A percentile compares a stretch with the other conserved stretches of the same genome.
Conservation (phyloP, 2,329 filamentous ascomycete species). For the Colletotrichum truncatum region DNA sequence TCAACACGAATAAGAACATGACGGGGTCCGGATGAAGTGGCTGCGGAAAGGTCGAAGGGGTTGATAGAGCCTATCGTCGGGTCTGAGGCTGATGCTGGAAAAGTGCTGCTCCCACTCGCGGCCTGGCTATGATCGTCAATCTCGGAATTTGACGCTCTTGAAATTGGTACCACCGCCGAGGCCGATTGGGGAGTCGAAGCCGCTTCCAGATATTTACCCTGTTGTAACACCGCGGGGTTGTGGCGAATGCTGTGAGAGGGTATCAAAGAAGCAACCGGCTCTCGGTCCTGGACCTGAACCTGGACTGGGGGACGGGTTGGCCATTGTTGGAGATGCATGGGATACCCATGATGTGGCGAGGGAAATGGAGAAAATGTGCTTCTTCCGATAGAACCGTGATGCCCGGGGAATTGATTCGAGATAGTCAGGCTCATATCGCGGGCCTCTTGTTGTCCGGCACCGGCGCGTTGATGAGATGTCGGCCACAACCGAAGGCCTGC, state of each 20-base stretch:
- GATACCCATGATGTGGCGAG: slow-evolving; percentile 23
- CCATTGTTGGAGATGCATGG: slow-evolving; percentile 28
- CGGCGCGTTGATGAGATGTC: background rate
- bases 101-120: background rate
- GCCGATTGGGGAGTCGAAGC: background rate
- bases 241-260: slow-evolving; percentile 3
- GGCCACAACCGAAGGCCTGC: background rate
- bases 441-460: background rate
- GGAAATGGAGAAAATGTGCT: slow-evolving; percentile 18
- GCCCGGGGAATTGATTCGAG: slow-evolving; percentile 20
- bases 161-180: background rate
- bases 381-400: slow-evolving; percentile 27
- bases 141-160: background rate
- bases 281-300: slow-evolving; percentile 11
- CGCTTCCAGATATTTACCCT: background rate
- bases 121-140: background rate
- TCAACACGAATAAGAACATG: slow-evolving; percentile 27
- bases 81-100: background rate
- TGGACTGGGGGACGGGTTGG: slow-evolving; percentile 15
- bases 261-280: slow-evolving; percentile 5
- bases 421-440: slow-evolving; percentile 27
- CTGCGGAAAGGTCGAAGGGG: slow-evolving; percentile 20
- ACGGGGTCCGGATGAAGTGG: slow-evolving; percentile 12
- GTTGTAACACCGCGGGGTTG: background rate
- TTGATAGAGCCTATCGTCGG: slow-evolving; percentile 7